phyloP scores from a whole-genome alignment of 2,329 filamentous ascomycete species.

The Phaeoacremonium minimum region DNA sequence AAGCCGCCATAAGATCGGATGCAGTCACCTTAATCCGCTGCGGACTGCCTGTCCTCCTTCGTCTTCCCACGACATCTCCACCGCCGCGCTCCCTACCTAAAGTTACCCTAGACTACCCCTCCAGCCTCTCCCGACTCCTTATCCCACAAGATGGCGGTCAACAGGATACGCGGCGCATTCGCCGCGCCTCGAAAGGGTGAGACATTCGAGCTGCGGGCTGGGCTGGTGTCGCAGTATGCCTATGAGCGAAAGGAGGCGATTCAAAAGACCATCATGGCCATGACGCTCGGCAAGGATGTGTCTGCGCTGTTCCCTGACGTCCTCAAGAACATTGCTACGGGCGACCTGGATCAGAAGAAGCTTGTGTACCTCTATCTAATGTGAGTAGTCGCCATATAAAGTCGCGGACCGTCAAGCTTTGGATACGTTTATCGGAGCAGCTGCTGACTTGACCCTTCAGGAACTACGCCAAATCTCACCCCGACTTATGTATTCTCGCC shows the following conservation, averaged over 20 bases:
- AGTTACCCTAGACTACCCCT: not conserved
- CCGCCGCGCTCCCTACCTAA: no score
- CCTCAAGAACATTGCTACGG: constrained; percentile 95
- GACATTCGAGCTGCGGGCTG: constrained; percentile 94
- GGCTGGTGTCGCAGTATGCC: constrained; percentile 96
- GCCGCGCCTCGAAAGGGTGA: constrained; percentile 92
- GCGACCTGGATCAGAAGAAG: constrained; percentile 97
- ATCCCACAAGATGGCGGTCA: constrained; percentile 90
- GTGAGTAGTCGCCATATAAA: no score
- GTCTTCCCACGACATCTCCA: not conserved
- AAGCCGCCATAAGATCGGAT: no score
- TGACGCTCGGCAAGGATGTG: constrained; percentile 98
- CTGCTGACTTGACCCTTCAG: no score
- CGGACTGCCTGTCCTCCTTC: not conserved
- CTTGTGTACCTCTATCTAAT: constrained; percentile 97
- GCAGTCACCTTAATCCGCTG: not conserved
- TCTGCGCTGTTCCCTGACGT: constrained; percentile 96
- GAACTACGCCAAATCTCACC: constrained; percentile 99
- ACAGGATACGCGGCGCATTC: constrained; percentile 91
- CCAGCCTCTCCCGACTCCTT: constrained; percentile 12
- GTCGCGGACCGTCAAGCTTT: no score
- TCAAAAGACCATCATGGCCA: constrained; percentile 99
- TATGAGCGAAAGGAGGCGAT: constrained; percentile 99
- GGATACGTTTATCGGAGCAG: no score
- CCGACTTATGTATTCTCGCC: constrained; percentile 95